A percentile compares a stretch with the other conserved stretches of the same genome.
phyloP scores from a whole-genome alignment of 1,139 yeast genomes.

The Taphrina wiesneri region DNA sequence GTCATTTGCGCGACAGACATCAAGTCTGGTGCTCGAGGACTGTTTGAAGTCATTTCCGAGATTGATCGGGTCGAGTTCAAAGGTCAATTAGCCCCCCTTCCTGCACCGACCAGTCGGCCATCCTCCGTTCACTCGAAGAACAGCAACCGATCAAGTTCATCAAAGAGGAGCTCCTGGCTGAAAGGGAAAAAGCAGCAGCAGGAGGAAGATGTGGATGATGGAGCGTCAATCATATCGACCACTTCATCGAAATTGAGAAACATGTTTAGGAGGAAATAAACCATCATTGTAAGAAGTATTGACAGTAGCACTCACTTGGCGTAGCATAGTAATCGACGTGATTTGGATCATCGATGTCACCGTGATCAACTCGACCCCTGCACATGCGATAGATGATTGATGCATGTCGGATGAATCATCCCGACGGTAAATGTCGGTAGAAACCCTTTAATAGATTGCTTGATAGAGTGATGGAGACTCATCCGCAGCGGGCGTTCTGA shows the following conservation, averaged over 20 bases:
- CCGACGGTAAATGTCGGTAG: no score
- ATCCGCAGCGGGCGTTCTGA: no score
- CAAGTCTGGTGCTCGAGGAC: conserved; percentile 25
- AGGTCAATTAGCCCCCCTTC: conserved; percentile 20
- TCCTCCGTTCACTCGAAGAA: conserved; percentile 6
- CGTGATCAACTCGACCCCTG: no score
- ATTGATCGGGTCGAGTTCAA: conserved; percentile 30
- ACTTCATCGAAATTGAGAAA: conserved; percentile 19
- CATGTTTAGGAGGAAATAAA: conserved; percentile 19
- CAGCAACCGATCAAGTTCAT: background rate
- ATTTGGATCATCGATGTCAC: no score
- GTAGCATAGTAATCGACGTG: no score
- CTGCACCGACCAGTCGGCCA: background rate
- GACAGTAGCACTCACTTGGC: no score
- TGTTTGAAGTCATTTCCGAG: conserved; percentile 28
- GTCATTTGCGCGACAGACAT: conserved; percentile 30
- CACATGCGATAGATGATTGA: no score
- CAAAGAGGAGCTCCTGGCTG: conserved; percentile 6
- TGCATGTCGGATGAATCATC: no score
- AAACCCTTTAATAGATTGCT: no score
- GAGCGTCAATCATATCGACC: conserved; percentile 24
- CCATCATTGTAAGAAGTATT: no score
- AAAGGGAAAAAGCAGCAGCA: background rate
- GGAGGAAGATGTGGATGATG: conserved; percentile 25
- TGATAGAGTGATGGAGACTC: no score